Conservation (phyloP, 179 eudicot species). For the Carnegiea gigantea region DNA sequence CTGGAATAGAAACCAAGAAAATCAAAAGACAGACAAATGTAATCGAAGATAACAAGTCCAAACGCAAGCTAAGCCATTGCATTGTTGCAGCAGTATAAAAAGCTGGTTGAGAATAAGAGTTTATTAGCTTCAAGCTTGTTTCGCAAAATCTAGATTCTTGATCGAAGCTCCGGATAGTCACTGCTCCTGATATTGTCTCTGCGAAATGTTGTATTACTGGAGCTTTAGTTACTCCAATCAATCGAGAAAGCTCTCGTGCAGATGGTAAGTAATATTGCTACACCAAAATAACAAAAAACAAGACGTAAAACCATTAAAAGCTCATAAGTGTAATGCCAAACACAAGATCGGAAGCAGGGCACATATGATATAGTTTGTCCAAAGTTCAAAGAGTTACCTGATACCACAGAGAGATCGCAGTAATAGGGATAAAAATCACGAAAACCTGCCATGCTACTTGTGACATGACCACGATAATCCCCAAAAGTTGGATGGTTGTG, state of each 20-base stretch:
- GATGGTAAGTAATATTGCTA: slow-evolving; percentile 81
- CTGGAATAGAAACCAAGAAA: slow-evolving; percentile 65
- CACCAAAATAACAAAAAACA: not conserved
- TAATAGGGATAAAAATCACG: slow-evolving; percentile 61
- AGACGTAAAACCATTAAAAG: not conserved
- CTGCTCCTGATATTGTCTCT: slow-evolving; percentile 78
- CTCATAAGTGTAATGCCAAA: not conserved
- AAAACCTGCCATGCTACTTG: slow-evolving; percentile 91
- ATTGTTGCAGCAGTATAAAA: slow-evolving; percentile 64
- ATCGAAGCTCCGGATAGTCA: slow-evolving; percentile 78
- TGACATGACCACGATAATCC: slow-evolving; percentile 77
- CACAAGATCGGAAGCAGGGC: not conserved
- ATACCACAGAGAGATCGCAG: slow-evolving; percentile 56
- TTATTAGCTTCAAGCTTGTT: slow-evolving; percentile 49
- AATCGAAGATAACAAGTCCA: slow-evolving; percentile 63
- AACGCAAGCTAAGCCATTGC: slow-evolving; percentile 77
- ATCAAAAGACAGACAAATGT: slow-evolving; percentile 59
- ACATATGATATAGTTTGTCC: not conserved
- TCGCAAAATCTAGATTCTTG: slow-evolving; percentile 66
- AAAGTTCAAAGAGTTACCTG: slow-evolving; percentile 41
- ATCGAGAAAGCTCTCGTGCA: slow-evolving; percentile 76
- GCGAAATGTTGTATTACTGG: slow-evolving; percentile 82
- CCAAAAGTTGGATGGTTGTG: slow-evolving; percentile 66
- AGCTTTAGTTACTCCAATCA: slow-evolving; percentile 73
- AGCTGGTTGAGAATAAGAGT: slow-evolving; percentile 60